phyloP scores from a whole-genome alignment of 495 filamentous ascomycete genomes.

The Penicillium bovifimosum region DNA sequence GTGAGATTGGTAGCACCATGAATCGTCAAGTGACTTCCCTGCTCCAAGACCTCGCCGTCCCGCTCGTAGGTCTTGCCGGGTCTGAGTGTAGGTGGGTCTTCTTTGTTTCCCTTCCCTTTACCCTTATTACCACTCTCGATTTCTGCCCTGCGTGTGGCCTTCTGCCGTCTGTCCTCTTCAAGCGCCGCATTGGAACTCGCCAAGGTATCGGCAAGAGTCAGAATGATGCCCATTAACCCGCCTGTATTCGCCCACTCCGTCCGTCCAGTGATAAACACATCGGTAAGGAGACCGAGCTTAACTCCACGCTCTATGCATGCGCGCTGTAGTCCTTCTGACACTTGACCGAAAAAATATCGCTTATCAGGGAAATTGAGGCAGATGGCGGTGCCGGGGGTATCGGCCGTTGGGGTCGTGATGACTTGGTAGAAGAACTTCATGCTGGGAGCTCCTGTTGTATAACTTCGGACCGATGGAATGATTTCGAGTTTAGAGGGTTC shows the following conservation, averaged over 20 bases:
- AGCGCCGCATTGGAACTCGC: slow-evolving; percentile 26
- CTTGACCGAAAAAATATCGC: slow-evolving; percentile 82
- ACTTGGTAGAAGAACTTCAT: slow-evolving; percentile 73
- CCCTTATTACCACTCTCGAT: slow-evolving; percentile 1
- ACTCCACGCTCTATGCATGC: slow-evolving; percentile 59
- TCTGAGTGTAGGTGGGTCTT: neutral
- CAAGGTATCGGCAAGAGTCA: slow-evolving; percentile 68
- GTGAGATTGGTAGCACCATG: slow-evolving; percentile 73
- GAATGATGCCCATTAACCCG: slow-evolving; percentile 75
- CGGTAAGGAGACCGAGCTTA: slow-evolving; percentile 52
- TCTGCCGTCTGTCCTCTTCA: slow-evolving; percentile 30
- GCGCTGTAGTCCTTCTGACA: slow-evolving; percentile 83
- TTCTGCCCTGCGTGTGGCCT: slow-evolving; percentile 15
- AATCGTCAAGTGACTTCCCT: slow-evolving; percentile 49
- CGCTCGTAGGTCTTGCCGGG: neutral
- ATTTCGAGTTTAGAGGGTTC: slow-evolving; percentile 14
- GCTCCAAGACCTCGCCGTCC: slow-evolving; percentile 7
- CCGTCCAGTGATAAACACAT: slow-evolving; percentile 76
- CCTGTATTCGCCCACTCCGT: slow-evolving; percentile 71
- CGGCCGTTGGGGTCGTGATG: slow-evolving; percentile 77
- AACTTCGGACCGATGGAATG: neutral
- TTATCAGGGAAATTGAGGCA: slow-evolving; percentile 70
- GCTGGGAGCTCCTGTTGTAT: slow-evolving; percentile 9
- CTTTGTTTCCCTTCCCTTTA: slow-evolving; percentile 2
- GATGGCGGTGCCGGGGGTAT: slow-evolving; percentile 77